Percentiles rank a stretch among this genome's conserved stretches.
Evolutionary conservation across 2,329 filamentous ascomycete species (phyloP).

Genomic region (Xylariaceae sp.): DNA sequence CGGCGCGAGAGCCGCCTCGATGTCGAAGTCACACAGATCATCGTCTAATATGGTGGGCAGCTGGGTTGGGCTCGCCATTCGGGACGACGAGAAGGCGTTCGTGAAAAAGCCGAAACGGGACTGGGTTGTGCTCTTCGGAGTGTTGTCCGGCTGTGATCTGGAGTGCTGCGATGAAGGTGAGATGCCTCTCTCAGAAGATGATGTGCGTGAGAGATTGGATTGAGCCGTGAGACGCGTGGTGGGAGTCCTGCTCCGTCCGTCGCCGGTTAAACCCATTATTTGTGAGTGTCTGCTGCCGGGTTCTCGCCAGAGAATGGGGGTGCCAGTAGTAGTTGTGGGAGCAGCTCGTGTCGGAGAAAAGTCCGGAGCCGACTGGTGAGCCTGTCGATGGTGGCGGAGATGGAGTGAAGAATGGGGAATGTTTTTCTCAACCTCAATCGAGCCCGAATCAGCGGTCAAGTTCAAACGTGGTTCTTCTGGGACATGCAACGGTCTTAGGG

Average conservation of each 20-base stretch:
- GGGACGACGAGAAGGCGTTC: constrained; percentile 39
- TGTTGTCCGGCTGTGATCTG: constrained; percentile 28
- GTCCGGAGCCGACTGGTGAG: constrained; percentile 22
- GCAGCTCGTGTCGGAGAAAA: constrained; percentile 5
- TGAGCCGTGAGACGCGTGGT: constrained; percentile 31
- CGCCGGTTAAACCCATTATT: constrained; percentile 42
- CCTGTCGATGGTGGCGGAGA: constrained; percentile 28
- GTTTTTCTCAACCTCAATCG: constrained; percentile 1
- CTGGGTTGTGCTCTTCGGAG: constrained; percentile 33
- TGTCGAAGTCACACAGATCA: constrained; percentile 51
- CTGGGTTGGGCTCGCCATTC: constrained; percentile 31
- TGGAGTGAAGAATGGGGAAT: constrained; percentile 8
- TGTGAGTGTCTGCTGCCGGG: constrained; percentile 22
- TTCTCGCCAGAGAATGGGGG: constrained; percentile 16
- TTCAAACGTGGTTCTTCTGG: background rate
- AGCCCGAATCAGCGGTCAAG: constrained; percentile 16
- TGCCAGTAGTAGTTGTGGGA: constrained; percentile 13
- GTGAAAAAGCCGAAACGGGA: constrained; percentile 45
- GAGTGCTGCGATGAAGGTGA: constrained; percentile 31
- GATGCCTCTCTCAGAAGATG: constrained; percentile 23
- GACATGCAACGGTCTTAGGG: background rate
- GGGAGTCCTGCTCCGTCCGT: constrained; percentile 32
- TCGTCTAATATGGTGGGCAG: constrained; percentile 37
- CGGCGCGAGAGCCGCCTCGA: constrained; percentile 51
- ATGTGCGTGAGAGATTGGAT: constrained; percentile 30